Evolutionary conservation across 2,329 filamentous ascomycete species (phyloP).

Genomic region (Rutstroemia sp.): DNA sequence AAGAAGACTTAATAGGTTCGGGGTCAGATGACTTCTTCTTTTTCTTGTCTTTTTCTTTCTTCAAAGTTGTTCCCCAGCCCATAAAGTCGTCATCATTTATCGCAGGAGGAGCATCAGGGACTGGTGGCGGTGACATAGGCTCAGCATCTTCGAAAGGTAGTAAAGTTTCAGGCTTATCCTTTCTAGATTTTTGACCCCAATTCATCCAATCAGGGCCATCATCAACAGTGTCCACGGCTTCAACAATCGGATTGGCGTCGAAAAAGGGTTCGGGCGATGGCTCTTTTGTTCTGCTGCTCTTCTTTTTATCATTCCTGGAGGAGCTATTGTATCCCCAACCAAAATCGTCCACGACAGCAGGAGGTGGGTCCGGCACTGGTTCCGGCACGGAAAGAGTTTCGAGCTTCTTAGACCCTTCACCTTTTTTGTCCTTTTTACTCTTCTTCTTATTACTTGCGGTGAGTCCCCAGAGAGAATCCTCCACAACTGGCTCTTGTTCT

Average conservation of each 20-base stretch:
- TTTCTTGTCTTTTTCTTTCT: constrained; percentile 42
- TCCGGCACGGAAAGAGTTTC: constrained; percentile 15
- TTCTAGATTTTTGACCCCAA: constrained; percentile 25
- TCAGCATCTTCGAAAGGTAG: constrained; percentile 30
- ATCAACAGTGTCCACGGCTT: constrained; percentile 20
- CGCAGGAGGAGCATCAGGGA: constrained; percentile 28
- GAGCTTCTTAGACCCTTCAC: constrained; percentile 31
- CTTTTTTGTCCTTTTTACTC: constrained; percentile 36
- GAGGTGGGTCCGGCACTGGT: constrained; percentile 14
- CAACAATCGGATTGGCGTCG: constrained; percentile 16
- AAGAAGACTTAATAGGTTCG: constrained; percentile 32
- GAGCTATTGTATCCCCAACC: constrained; percentile 11
- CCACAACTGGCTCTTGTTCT: constrained; percentile 25
- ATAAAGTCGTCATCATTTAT: constrained; percentile 27
- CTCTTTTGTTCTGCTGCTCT: constrained; percentile 28
- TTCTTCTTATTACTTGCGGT: constrained; percentile 18
- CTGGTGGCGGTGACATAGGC: constrained; percentile 27
- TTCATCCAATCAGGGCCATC: constrained; percentile 24
- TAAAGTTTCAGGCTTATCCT: constrained; percentile 23
- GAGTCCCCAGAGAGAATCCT: constrained; percentile 26
- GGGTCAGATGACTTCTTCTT: constrained; percentile 43
- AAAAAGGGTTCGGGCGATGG: constrained; percentile 12
- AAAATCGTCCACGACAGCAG: constrained; percentile 26
- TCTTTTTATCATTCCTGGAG: constrained; percentile 37
- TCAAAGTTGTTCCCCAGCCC: constrained; percentile 23